These are phyloP conservation scores for Talaromyces rugulosus DNA, from an alignment of 2,329 filamentous ascomycete species.

Conservation along the genomic window DNA sequence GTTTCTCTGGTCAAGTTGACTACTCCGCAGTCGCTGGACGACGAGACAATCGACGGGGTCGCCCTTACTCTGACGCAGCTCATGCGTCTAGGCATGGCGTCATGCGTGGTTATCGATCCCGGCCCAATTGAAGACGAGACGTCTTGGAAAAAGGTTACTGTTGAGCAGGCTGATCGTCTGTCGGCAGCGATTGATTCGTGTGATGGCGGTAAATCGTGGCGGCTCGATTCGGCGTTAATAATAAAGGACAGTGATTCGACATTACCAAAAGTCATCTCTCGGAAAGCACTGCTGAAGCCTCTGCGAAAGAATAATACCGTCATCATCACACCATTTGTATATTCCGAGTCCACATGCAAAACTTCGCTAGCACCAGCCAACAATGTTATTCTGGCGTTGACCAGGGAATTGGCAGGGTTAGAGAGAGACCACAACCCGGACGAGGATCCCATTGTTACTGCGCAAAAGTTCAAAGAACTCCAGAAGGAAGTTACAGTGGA, in stretches of 20 bases:
- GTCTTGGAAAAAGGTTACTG: conserved; percentile 44
- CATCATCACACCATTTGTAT: conserved; percentile 63
- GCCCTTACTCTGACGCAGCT: conserved; percentile 82
- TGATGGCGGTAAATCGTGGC: conserved; percentile 63
- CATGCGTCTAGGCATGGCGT: conserved; percentile 72
- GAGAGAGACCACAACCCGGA: conserved; percentile 44
- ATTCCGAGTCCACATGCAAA: conserved; percentile 48
- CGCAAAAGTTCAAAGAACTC: conserved; percentile 35
- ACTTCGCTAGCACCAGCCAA: conserved; percentile 50
- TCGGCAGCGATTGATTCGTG: conserved; percentile 69
- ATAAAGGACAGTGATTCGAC: conserved; percentile 28
- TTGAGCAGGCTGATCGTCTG: conserved; percentile 67
- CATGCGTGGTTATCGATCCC: conserved; percentile 74
- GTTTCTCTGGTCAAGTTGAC: conserved; percentile 83
- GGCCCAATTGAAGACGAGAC: conserved; percentile 46
- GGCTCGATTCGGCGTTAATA: conserved; percentile 58
- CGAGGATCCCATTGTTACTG: conserved; percentile 40
- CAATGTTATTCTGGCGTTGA: conserved; percentile 71
- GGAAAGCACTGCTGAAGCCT: conserved; percentile 59
- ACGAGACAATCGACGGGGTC: conserved; percentile 67
- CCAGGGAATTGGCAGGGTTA: conserved; percentile 69
- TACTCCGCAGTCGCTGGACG: conserved; percentile 65
- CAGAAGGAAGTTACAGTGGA: conserved; percentile 64
- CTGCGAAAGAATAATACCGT: conserved; percentile 66
- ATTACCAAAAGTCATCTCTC: conserved; percentile 34